Percentiles rank a stretch among this genome's conserved stretches.
These are phyloP conservation scores for Colletotrichum aenigma DNA, from an alignment of 2,329 filamentous ascomycete species.

Conservation along the genomic window DNA sequence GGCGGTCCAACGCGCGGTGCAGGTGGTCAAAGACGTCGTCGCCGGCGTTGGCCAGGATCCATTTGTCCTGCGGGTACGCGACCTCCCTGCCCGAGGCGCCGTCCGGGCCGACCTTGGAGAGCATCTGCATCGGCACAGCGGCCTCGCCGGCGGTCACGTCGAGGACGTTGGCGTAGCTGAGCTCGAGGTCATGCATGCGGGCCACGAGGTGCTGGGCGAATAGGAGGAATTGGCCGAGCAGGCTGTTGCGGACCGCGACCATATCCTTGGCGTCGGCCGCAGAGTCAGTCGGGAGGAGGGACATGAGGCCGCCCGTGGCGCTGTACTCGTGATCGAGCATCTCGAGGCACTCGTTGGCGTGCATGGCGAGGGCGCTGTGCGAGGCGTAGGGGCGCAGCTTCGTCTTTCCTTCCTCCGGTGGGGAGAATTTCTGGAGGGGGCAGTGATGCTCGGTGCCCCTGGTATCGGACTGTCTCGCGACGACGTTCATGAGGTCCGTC, in stretches of 20 bases:
- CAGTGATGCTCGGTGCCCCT: conserved; percentile 49
- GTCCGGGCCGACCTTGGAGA: conserved; percentile 57
- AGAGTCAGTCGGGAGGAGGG: conserved; percentile 52
- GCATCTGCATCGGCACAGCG: conserved; percentile 53
- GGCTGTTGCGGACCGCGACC: conserved; percentile 49
- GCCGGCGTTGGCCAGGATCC: conserved; percentile 58
- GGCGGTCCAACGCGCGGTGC: conserved; percentile 49
- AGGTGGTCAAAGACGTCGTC: conserved; percentile 54
- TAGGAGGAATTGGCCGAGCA: conserved; percentile 62
- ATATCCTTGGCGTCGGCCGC: conserved; percentile 39
- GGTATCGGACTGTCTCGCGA: conserved; percentile 45
- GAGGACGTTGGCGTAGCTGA: conserved; percentile 52
- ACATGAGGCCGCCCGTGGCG: conserved; percentile 59
- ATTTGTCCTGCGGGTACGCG: conserved; percentile 59
- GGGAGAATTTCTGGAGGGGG: conserved; percentile 37
- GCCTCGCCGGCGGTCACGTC: conserved; percentile 56
- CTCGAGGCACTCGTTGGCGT: conserved; percentile 65
- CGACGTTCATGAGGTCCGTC: conserved; percentile 48
- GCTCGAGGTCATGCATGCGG: conserved; percentile 63
- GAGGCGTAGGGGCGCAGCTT: conserved; percentile 43
- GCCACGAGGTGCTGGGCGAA: conserved; percentile 57
- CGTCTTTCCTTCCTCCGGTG: conserved; percentile 23
- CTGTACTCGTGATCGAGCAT: conserved; percentile 64
- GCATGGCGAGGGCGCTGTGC: conserved; percentile 56
- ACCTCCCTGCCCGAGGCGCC: conserved; percentile 58